phyloP scores from a whole-genome alignment of 2,329 filamentous ascomycete species.

The Fusarium globosum region DNA sequence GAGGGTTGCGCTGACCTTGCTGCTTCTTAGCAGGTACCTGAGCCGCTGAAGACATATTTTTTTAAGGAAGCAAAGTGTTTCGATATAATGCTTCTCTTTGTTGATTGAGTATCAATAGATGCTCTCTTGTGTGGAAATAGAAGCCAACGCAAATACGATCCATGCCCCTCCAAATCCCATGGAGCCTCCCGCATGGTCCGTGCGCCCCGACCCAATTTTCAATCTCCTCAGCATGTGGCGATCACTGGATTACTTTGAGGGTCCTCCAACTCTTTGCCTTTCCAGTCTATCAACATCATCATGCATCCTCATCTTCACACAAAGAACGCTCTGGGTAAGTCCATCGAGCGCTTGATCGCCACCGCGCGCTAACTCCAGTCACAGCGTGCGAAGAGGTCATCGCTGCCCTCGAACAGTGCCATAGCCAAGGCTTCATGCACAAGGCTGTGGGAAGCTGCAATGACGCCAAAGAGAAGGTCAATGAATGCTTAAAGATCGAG shows the following conservation, averaged over 20 bases:
- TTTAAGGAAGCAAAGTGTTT: background rate
- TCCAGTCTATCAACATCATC: constrained; percentile 45
- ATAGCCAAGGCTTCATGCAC: constrained; percentile 90
- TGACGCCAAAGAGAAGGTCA: constrained; percentile 83
- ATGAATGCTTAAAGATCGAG: constrained; percentile 84
- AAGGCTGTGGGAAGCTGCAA: constrained; percentile 94
- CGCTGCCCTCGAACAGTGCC: constrained; percentile 93
- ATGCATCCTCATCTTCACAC: constrained; percentile 99
- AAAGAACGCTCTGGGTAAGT: constrained; percentile 84
- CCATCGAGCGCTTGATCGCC: background rate
- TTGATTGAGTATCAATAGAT: constrained; percentile 25
- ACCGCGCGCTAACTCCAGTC: constrained; percentile 30
- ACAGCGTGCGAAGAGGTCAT: constrained; percentile 95
- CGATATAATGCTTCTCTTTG: constrained; percentile 2
- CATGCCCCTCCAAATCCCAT: constrained; percentile 40
- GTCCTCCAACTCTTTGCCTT: constrained; percentile 24
- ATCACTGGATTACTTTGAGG: constrained; percentile 36
- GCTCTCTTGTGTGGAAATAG: constrained; percentile 6
- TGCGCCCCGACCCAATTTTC: constrained; percentile 41
- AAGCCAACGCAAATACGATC: constrained; percentile 11
- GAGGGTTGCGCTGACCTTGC: constrained; percentile 66
- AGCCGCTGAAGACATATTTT: constrained; percentile 58
- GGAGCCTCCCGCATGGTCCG: constrained; percentile 45
- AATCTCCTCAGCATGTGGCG: constrained; percentile 26
- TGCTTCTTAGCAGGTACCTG: constrained; percentile 74